Evolutionary conservation across 768 basidiomycete genomes (phyloP).

Genomic region (Guyanaporus albipodus): DNA sequence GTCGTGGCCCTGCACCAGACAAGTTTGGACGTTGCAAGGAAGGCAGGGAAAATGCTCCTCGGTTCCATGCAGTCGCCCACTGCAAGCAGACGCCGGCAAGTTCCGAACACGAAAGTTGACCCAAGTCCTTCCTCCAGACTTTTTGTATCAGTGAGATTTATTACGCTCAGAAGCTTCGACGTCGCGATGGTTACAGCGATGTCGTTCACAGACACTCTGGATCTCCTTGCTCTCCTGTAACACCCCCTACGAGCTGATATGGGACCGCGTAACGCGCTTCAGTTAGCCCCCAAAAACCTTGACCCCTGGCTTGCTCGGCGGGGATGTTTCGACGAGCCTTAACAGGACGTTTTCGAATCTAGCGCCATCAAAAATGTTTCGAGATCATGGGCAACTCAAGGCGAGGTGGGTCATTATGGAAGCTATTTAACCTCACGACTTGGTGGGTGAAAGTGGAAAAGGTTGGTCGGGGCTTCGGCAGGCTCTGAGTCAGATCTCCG

Average conservation of each 20-base stretch:
- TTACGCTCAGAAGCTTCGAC: slow-evolving; percentile 21
- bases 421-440: slow-evolving; percentile 10
- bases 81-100: slow-evolving; percentile 18
- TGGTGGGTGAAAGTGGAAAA: slow-evolving; percentile 15
- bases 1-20: slow-evolving; percentile 14
- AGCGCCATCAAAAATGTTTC: slow-evolving; percentile 9
- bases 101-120: slow-evolving; percentile 18
- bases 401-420: slow-evolving; percentile 26
- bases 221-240: slow-evolving; percentile 2
- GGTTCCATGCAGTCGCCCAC: slow-evolving; percentile 12
- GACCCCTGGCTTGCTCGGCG: background rate
- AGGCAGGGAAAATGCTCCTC: slow-evolving; percentile 19
- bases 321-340: background rate
- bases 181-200: slow-evolving; percentile 30
- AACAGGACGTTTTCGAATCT: background rate
- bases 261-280: background rate
- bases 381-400: slow-evolving; percentile 14
- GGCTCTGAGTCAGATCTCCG: slow-evolving; percentile 19
- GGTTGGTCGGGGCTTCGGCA: slow-evolving; percentile 8
- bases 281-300: background rate
- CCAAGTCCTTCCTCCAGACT: slow-evolving; percentile 22
- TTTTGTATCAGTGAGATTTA: slow-evolving; percentile 25
- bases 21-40: slow-evolving; percentile 21
- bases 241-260: background rate
- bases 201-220: slow-evolving; percentile 2